These are phyloP conservation scores for Discostella stelligera DNA, from an alignment of 352 stramenopile species.

Conservation along the genomic window DNA sequence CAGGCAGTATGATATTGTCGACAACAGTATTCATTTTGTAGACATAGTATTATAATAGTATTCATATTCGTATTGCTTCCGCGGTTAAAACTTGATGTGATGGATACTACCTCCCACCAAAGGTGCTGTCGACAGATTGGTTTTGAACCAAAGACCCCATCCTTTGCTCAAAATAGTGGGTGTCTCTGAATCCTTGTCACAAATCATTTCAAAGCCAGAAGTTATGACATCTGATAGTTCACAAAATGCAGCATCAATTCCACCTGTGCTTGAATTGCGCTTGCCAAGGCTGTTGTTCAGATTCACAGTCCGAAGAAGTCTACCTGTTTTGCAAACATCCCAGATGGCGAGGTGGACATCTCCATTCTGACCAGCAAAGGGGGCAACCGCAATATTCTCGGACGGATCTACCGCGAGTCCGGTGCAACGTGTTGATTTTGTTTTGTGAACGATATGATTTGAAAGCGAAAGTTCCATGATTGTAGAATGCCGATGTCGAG, in stretches of 20 bases:
- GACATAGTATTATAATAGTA: not conserved
- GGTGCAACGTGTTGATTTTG: conserved; percentile 33
- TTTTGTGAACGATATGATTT: conserved; percentile 27
- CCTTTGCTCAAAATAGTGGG: conserved; percentile 16
- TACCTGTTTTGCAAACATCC: conserved; percentile 28
- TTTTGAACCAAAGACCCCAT: conserved; percentile 49
- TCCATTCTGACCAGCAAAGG: conserved; percentile 29
- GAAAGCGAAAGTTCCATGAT: conserved; percentile 26
- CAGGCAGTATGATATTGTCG: not conserved
- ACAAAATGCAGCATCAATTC: conserved; percentile 32
- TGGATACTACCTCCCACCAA: conserved; percentile 35
- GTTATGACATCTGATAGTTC: conserved; percentile 43
- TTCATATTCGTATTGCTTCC: not conserved
- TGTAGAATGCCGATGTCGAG: conserved; percentile 10
- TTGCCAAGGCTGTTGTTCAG: conserved; percentile 4
- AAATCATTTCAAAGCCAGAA: conserved; percentile 35
- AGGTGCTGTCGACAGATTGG: conserved; percentile 4
- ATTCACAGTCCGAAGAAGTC: conserved; percentile 32
- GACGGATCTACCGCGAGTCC: conserved; percentile 41
- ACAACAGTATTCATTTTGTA: not conserved
- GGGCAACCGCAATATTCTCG: conserved; percentile 37
- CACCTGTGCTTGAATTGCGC: not conserved
- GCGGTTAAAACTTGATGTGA: conserved; percentile 20
- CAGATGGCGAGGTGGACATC: conserved; percentile 35
- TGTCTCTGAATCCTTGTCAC: conserved; percentile 9